Conservation (phyloP, 78 protist species). For the Pelomyxa schiedti region DNA sequence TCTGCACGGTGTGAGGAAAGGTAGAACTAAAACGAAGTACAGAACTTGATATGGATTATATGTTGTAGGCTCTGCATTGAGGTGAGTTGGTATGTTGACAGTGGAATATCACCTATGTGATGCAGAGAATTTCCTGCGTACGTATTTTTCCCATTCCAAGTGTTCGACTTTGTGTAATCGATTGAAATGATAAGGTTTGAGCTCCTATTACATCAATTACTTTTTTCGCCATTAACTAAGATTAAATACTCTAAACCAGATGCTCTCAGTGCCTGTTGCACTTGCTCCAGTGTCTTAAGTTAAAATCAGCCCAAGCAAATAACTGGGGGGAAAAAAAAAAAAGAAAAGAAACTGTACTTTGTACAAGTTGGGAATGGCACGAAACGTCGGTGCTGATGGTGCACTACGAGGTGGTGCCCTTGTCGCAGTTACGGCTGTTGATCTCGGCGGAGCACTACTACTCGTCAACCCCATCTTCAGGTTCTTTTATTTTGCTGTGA, state of each 20-base stretch:
- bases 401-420: no score
- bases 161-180: conserved; percentile 17
- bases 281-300: neutral
- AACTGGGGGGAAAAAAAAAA: no score
- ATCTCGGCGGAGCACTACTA: no score
- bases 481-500: no score
- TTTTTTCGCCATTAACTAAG: neutral
- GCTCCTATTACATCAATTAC: neutral
- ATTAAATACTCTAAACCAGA: neutral
- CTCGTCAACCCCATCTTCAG: no score
- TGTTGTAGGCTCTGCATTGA: neutral
- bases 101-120: neutral
- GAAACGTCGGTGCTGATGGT: no score
- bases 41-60: neutral
- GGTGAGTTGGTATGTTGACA: neutral
- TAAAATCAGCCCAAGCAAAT: no score
- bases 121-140: conserved; percentile 10
- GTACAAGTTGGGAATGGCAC: no score
- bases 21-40: neutral
- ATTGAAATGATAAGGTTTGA: neutral
- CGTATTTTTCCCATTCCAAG: conserved; percentile 12
- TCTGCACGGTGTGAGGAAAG: neutral
- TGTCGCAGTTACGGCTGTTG: no score
- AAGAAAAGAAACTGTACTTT: no score
- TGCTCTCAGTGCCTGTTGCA: neutral